These are phyloP conservation scores for Fistulina hepatica DNA, from an alignment of 1,284 basidiomycete genomes.

Conservation along the genomic window DNA sequence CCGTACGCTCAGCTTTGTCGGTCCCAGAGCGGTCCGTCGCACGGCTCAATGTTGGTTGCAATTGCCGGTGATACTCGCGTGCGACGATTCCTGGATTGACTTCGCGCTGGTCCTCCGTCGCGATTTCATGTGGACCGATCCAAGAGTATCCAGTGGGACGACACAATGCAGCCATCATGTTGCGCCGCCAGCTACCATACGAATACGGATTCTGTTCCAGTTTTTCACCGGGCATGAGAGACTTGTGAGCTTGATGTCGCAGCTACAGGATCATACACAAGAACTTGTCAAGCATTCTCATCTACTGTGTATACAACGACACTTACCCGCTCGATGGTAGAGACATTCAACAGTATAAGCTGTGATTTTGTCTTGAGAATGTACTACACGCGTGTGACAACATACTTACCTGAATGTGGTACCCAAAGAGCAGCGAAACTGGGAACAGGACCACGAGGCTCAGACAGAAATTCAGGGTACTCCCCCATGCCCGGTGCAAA, in stretches of 20 bases:
- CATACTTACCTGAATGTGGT: slow-evolving; percentile 70
- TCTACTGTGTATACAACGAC: slow-evolving; percentile 9
- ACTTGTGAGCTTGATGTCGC: slow-evolving; percentile 69
- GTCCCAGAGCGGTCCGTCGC: too few species aligned
- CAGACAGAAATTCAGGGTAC: slow-evolving; percentile 67
- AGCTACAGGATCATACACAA: slow-evolving; percentile 33
- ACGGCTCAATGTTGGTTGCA: too few species aligned
- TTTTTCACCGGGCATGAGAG: slow-evolving; percentile 40
- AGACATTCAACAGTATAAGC: slow-evolving; percentile 76
- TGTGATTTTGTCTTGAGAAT: slow-evolving; percentile 21
- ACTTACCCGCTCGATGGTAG: slow-evolving; percentile 86
- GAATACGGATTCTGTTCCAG: slow-evolving; percentile 70
- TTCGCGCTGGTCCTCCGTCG: slow-evolving; percentile 56
- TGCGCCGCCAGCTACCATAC: slow-evolving; percentile 60
- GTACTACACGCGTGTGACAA: slow-evolving; percentile 3
- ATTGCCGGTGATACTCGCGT: too few species aligned
- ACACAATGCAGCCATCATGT: slow-evolving; percentile 59
- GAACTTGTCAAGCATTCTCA: slow-evolving; percentile 5
- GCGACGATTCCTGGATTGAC: slow-evolving; percentile 55
- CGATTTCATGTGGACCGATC: slow-evolving; percentile 43
- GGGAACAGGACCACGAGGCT: slow-evolving; percentile 70
- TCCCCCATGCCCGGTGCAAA: slow-evolving; percentile 53
- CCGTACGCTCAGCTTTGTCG: too few species aligned
- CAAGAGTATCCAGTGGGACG: slow-evolving; percentile 62
- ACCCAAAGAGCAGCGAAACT: slow-evolving; percentile 64